Percentiles rank a stretch among this genome's conserved stretches.
These are phyloP conservation scores for Saururus chinensis DNA, from an alignment of 164 flowering plant species.

Conservation along the genomic window DNA sequence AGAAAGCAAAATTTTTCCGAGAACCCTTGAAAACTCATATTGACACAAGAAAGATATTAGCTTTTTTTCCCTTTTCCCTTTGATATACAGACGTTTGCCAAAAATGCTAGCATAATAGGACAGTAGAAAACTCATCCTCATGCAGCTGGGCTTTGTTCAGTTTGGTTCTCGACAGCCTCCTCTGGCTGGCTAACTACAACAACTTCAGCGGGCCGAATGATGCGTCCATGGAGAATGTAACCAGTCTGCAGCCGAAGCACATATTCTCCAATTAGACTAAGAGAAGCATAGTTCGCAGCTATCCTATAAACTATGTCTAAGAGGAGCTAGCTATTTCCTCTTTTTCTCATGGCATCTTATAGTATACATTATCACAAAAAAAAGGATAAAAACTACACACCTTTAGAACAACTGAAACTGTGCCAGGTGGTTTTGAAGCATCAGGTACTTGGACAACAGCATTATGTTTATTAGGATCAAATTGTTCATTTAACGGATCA, in stretches of 20 bases:
- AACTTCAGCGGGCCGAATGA: neutral
- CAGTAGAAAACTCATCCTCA: neutral
- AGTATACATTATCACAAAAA: neutral
- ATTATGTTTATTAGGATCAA: constrained; percentile 81
- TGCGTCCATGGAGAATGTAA: neutral
- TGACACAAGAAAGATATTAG: neutral
- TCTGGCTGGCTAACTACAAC: neutral
- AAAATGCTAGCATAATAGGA: neutral
- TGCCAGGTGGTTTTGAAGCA: constrained; percentile 64
- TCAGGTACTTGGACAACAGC: constrained; percentile 79
- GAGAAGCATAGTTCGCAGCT: neutral
- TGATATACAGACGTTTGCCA: neutral
- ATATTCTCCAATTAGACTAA: neutral
- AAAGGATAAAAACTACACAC: constrained; percentile 17
- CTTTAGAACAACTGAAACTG: constrained; percentile 71
- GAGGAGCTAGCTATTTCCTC: neutral
- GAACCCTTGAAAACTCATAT: neutral
- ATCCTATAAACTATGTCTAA: neutral
- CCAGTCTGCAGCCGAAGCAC: neutral
- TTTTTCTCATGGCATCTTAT: too few species aligned
- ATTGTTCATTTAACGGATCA: constrained; percentile 62
- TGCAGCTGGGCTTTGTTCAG: neutral
- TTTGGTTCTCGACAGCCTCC: neutral
- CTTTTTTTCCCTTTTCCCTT: neutral
- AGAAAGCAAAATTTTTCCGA: neutral